A percentile compares a stretch with the other conserved stretches of the same genome.
Evolutionary conservation across 805 yeast species (phyloP).

Genomic region (Suhomyces kilbournensis): DNA sequence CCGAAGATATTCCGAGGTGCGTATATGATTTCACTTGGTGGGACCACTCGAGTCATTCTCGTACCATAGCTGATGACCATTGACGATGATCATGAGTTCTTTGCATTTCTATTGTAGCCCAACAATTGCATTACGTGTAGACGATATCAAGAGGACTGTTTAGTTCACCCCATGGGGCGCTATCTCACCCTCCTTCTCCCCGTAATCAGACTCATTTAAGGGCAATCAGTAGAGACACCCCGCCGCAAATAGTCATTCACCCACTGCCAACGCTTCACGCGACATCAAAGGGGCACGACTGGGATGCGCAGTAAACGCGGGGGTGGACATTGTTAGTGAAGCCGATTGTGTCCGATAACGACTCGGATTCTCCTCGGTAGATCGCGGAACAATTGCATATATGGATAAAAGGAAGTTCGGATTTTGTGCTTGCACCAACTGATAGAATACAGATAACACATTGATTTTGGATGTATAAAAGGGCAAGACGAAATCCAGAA

Average conservation of each 20-base stretch:
- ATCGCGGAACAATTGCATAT: background rate
- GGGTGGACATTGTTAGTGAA: background rate
- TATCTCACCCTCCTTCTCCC: background rate
- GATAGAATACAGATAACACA: background rate
- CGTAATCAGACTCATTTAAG: background rate
- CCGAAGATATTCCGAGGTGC: background rate
- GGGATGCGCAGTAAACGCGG: background rate
- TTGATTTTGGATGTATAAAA: background rate
- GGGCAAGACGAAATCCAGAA: background rate
- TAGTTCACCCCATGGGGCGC: background rate
- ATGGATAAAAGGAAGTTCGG: constrained; percentile 1
- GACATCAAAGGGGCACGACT: background rate
- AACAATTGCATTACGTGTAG: background rate
- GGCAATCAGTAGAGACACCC: background rate
- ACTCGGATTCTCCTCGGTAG: constrained; percentile 2
- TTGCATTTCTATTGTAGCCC: background rate
- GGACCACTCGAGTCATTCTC: background rate
- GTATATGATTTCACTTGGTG: background rate
- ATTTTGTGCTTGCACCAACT: background rate
- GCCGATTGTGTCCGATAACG: background rate
- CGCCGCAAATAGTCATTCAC: background rate
- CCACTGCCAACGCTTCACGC: background rate
- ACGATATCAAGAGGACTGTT: background rate
- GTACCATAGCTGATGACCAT: background rate
- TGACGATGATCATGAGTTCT: background rate